Percentiles rank a stretch among this genome's conserved stretches.
phyloP scores from a whole-genome alignment of 2,329 filamentous ascomycete species.

The Cercospora sesami region DNA sequence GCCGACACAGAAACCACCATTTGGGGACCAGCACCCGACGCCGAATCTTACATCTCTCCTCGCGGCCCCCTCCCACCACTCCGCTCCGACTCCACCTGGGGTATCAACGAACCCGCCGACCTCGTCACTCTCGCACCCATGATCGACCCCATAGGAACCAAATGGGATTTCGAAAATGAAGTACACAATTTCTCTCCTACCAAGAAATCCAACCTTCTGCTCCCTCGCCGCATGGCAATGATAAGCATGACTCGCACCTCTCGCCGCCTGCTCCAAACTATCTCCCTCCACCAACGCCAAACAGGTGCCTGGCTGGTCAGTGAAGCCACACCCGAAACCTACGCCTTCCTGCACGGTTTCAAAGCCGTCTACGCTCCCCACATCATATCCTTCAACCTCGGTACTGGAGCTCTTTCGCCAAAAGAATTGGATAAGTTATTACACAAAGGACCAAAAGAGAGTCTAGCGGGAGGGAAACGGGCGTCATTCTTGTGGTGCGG shows the following conservation, averaged over 20 bases:
- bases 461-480: conserved; percentile 2
- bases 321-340: conserved; percentile 75
- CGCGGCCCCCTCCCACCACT: conserved; percentile 55
- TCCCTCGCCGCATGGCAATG: conserved; percentile 68
- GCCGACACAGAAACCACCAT: conserved; percentile 53
- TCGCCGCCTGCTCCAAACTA: conserved; percentile 61
- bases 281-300: conserved; percentile 11
- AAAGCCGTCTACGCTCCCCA: conserved; percentile 75
- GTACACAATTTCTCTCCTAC: conserved; percentile 48
- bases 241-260: conserved; percentile 72
- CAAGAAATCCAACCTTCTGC: conserved; percentile 20
- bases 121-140: conserved; percentile 70
- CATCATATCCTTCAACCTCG: conserved; percentile 72
- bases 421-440: conserved; percentile 49
- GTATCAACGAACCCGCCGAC: conserved; percentile 70
- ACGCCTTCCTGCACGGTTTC: conserved; percentile 71
- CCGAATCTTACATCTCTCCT: conserved; percentile 46
- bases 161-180: conserved; percentile 67
- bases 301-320: conserved; percentile 60
- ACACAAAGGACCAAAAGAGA: conserved; percentile 12
- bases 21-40: conserved; percentile 63
- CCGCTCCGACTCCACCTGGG: conserved; percentile 68
- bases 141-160: conserved; percentile 68
- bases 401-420: conserved; percentile 47
- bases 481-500: conserved; percentile 13